Base-by-base conservation (phyloP, 2,329 filamentous ascomycete genomes). In the Macrophomina phaseolina region DNA sequence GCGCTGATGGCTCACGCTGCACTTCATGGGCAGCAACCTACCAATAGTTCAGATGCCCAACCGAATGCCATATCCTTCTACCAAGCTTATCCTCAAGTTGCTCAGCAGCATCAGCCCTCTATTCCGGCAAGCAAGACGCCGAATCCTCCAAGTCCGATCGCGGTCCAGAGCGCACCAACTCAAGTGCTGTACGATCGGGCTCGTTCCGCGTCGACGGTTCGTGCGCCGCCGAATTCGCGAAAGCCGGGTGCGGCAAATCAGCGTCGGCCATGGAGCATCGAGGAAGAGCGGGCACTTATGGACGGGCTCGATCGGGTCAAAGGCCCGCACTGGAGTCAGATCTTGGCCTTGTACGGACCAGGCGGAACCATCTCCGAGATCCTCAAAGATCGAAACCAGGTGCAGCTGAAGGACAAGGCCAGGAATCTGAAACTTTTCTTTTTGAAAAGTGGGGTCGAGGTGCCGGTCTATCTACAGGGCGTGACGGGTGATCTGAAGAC, bases 261-360 rank as follows among this genome's bases (percentile, higher is more conserved):
- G 72, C 86, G 93, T 38, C 87, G 93, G 34, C 92, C 93, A 0
- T 97, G 93, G 93, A 92, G 90, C 0, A 89, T 91, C 4, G 92
- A 95, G 69, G 93, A 97, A 78, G 93, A 97, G 75, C 93, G 93
- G 77, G 93, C 93, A 0, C 83, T 97, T 18, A 94, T 97, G 90
- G 88, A 91, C 58, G 93, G 93, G 0, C 86, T 97, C 4, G 93
- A 96, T 74, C 88, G 91, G 76, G 93, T 97, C 55, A 93, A 94
- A 75, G 93, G 93, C 0, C 93, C 93, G 18, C 93, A 97, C 73
- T 97, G 93, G 93, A 94, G 91, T 71, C 93, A 97, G 75, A 97
- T 97, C 55, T 82, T 97, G 12, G 90, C 90, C 1, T 85, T 97
- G 49, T 97, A 94, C 75, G 93, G 93, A 0, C 86, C 88, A 0